Evolutionary conservation across 805 yeast genomes (phyloP), one percentile per base, ranked within the genome.

Genomic region (Candida suzukii): DNA sequence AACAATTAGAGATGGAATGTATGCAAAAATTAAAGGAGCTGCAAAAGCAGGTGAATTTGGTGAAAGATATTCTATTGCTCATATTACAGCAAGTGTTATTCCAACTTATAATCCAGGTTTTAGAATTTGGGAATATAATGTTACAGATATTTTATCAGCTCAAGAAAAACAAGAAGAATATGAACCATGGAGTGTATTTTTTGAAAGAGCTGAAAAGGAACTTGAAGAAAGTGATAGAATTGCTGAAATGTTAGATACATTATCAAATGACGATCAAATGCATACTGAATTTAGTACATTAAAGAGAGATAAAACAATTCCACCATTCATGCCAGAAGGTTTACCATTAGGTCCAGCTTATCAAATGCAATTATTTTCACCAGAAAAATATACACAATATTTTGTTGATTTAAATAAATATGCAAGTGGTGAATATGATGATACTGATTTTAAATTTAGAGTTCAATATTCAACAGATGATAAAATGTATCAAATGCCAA

Each of bases 51-150:
- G 73, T 3, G 44, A 44, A 0, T 37, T 57, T 37, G 68, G 70
- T 27, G 83, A 81, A 47, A 63, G 88, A 34, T 87, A 84, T 55
- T 68, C 88, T 1, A 66, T 87, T 39, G 79, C 83, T 0, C 83
- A 78, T 53, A 76, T 87, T 14, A 71, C 80, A 2, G 79, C 88
- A 1, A 81, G 90, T 41, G 77, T 87, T 13, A 76, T 88, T 13
- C 95, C 96, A 3, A 87, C 95, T 0, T 88, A 80, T 62, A 85
- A 84, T 49, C 88, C 96, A 5, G 86, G 88, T 5, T 54, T 87
- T 46, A 68, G 95, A 47, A 78, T 87, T 2, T 87, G 95, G 93
- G 95, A 87, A 57, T 87, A 87, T 58, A 87, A 87, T 53, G 73
- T 75, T 29, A 73, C 86, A 0, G 81, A 70, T 1, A 3, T 26